These are phyloP conservation scores for Paraleonurus japonicus DNA, from an alignment of 257 asterid genomes.

Conservation along the genomic window DNA sequence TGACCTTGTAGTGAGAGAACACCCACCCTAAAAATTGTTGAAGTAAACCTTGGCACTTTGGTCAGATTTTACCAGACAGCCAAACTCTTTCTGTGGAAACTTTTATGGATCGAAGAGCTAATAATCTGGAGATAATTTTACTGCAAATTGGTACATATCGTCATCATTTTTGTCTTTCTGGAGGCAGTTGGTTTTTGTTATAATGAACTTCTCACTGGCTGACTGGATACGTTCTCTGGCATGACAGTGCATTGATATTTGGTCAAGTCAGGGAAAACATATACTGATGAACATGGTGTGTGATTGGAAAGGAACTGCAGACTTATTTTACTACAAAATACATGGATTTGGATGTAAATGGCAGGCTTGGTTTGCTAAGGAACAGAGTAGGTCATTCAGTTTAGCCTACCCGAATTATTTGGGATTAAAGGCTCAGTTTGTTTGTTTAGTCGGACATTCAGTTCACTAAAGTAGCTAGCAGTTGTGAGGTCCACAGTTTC, in stretches of 20 bases:
- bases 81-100: background rate
- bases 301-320: conserved; percentile 25
- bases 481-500: conserved; percentile 15
- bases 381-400: conserved; percentile 10
- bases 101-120: background rate
- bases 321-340: conserved; percentile 5
- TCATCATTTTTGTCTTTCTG: conserved; percentile 5
- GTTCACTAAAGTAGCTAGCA: conserved; percentile 4
- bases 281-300: conserved; percentile 1
- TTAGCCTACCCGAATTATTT: no score
- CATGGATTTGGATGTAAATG: conserved; percentile 15
- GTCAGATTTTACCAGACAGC: background rate
- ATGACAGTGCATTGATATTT: background rate
- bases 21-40: no score
- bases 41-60: no score
- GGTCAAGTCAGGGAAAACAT: conserved; percentile 5
- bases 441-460: no score
- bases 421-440: no score
- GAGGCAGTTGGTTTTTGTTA: conserved; percentile 9
- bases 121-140: background rate
- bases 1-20: background rate
- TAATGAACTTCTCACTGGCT: conserved; percentile 3
- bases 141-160: background rate
- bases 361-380: conserved; percentile 13
- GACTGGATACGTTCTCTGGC: conserved; percentile 1